phyloP scores from a whole-genome alignment of 768 basidiomycete genomes.

The Russula sp. region DNA sequence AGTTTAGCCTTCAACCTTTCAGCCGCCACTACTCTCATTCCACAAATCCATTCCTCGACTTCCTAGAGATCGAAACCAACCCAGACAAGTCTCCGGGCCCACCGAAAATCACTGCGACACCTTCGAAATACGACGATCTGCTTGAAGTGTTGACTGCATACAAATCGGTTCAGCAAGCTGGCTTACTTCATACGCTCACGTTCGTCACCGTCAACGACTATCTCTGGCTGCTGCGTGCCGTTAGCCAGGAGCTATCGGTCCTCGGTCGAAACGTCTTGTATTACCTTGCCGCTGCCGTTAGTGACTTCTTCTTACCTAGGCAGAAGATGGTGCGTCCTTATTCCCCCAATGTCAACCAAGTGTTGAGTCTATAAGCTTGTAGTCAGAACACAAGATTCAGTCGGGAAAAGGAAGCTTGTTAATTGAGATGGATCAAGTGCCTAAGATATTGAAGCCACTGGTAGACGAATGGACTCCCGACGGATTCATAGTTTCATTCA shows the following conservation, averaged over 20 bases:
- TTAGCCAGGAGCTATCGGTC: constrained; percentile 69
- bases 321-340: constrained; percentile 70
- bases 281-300: constrained; percentile 96
- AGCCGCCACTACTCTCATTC: constrained; percentile 97
- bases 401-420: constrained; percentile 89
- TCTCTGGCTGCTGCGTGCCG: constrained; percentile 79
- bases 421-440: constrained; percentile 99
- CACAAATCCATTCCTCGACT: constrained; percentile 95
- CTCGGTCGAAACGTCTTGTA: constrained; percentile 76
- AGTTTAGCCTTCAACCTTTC: constrained; percentile 97
- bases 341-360: neutral
- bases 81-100: constrained; percentile 19
- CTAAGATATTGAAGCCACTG: constrained; percentile 89
- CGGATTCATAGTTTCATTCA: constrained; percentile 95
- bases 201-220: constrained; percentile 97
- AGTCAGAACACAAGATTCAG: constrained; percentile 99
- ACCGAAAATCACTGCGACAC: constrained; percentile 57
- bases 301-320: constrained; percentile 93
- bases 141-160: constrained; percentile 69
- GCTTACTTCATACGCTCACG: constrained; percentile 73
- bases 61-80: constrained; percentile 58
- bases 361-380: neutral
- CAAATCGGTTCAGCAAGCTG: constrained; percentile 68
- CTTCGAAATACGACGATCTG: constrained; percentile 56
- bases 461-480: constrained; percentile 90